Base-by-base conservation (phyloP, 805 yeast genomes). In the Pichia sporocuriosa region DNA sequence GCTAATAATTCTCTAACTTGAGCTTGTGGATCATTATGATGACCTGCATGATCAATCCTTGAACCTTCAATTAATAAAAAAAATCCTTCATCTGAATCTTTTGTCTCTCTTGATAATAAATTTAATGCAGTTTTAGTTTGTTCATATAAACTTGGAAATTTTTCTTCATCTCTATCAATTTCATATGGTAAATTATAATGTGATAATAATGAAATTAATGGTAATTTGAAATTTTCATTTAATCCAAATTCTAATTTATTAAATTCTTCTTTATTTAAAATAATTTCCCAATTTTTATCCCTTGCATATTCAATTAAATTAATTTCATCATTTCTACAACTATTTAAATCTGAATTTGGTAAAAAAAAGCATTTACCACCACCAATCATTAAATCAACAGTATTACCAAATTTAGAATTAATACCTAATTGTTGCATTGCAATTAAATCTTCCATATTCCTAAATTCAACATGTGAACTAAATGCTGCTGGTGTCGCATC, bases 401-500 rank as follows among this genome's bases (percentile, higher is more conserved):
- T 23, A 46, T 79, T 69, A 4, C 96, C 96, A 48, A 88, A 68
- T 1, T 89, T 81, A 13, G 60, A 52, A 54, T 85, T 82, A 31
- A 75, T 71, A 27, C 96, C 96, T 45, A 89, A 61, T 57, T 86
- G 93, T 47, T 89, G 96, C 54, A 77, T 76, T 4, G 96, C 96
- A 57, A 89, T 87, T 61, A 79, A 68, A 56, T 84, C 89, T 60
- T 88, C 95, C 65, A 83, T 85, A 51, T 66, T 71, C 56, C 97
- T 73, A 56, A 67, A 73, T 49, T 79, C 80, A 12, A 72, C 93
- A 59, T 89, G 97, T 3, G 95, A 54, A 31, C 86, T 77, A 59
- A 87, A 89, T 0, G 89, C 79, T 11, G 95, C 96, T 0, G 97
- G 97, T 0, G 97, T 89, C 13, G 97, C 97, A 58, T 89, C 97